Conservation (phyloP, 1,284 basidiomycete species). For the Trichosporon ovoides region DNA sequence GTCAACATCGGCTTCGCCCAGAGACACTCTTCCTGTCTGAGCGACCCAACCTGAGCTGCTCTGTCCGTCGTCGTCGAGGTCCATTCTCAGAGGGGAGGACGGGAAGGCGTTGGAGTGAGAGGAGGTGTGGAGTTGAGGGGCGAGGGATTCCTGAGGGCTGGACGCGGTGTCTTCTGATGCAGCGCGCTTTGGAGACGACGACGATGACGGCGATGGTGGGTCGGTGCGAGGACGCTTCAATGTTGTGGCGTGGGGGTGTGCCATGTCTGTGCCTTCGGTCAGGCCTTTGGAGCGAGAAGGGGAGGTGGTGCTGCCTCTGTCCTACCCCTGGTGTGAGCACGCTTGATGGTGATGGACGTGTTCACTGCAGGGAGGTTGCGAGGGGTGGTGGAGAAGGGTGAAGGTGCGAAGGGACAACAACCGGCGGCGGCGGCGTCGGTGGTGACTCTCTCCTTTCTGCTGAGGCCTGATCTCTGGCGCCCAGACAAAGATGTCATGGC, state of each 20-base stretch:
- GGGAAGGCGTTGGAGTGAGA: slow-evolving; percentile 12
- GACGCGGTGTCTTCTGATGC: slow-evolving; percentile 39
- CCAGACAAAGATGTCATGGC: no score
- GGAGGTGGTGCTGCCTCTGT: no score
- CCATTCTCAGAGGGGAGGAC: slow-evolving; percentile 25
- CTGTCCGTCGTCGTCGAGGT: slow-evolving; percentile 22
- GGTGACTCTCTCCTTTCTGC: no score
- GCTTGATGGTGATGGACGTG: no score
- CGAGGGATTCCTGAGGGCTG: background rate
- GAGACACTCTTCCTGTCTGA: slow-evolving; percentile 35
- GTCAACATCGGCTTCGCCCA: slow-evolving; percentile 25
- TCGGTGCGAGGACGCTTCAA: slow-evolving; percentile 35
- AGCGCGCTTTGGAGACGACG: slow-evolving; percentile 43
- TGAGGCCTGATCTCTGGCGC: no score
- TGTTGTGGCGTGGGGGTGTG: slow-evolving; percentile 9
- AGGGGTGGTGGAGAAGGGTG: no score
- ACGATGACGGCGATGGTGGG: slow-evolving; percentile 29
- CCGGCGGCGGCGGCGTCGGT: no score
- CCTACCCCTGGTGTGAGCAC: no score
- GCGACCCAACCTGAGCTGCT: slow-evolving; percentile 31
- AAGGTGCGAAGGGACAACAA: no score
- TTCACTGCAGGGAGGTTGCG: no score
- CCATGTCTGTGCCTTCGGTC: slow-evolving; percentile 12
- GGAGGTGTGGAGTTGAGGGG: no score
- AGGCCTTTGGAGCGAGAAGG: no score